Percentiles rank a stretch among this genome's conserved stretches.
Conservation (phyloP, 805 yeast genomes). For the Yamadazyma kitorensis region DNA sequence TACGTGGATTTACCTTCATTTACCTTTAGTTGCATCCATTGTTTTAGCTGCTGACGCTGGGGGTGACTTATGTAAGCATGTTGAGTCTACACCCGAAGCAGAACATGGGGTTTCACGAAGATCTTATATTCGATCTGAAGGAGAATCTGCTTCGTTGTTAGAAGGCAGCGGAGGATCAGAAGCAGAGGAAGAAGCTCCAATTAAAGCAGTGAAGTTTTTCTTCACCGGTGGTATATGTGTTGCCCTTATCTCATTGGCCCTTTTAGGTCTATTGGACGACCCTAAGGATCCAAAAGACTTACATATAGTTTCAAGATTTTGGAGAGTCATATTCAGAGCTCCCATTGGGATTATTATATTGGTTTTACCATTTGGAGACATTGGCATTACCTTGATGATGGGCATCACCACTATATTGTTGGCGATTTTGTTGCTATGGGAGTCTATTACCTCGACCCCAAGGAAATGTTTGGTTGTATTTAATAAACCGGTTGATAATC, state of each 20-base stretch:
- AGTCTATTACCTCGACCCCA: constrained; percentile 31
- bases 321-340: constrained; percentile 39
- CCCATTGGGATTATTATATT: constrained; percentile 39
- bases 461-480: constrained; percentile 4
- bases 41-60: constrained; percentile 60
- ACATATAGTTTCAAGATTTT: constrained; percentile 30
- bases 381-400: constrained; percentile 37
- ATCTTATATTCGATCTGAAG: neutral
- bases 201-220: constrained; percentile 44
- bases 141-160: neutral
- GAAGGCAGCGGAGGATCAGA: constrained; percentile 4
- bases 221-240: constrained; percentile 54
- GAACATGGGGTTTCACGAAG: neutral
- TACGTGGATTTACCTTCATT: constrained; percentile 45
- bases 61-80: constrained; percentile 40
- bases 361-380: constrained; percentile 43
- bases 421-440: constrained; percentile 33
- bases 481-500: neutral
- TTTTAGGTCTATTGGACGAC: constrained; percentile 44
- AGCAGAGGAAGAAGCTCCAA: constrained; percentile 27
- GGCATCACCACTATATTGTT: constrained; percentile 41
- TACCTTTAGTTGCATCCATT: constrained; percentile 50
- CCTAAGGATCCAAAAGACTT: constrained; percentile 37
- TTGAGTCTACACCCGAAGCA: neutral
- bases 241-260: constrained; percentile 35